Evolutionary conservation across 2,329 filamentous ascomycete species (phyloP), one percentile per base, ranked within the genome.

Genomic region (Clarireedia sp.): DNA sequence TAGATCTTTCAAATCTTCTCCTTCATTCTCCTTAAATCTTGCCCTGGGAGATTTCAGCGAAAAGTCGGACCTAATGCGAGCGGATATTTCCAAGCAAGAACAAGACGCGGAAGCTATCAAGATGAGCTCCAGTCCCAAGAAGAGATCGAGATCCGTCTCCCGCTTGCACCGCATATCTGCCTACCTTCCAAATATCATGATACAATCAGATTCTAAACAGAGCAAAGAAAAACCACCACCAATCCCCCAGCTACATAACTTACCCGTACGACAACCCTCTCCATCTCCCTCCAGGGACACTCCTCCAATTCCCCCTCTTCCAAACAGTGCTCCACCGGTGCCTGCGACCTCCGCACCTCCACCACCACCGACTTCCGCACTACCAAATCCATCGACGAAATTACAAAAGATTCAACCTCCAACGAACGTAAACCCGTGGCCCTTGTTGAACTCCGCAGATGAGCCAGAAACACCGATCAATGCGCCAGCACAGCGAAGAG

Each of bases 101-200:
- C 23, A 23, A 16, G 43, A 23, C 26, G 33, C 24, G 26, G 43
- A 33, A 54, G 43, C 37, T 21, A n/a, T 54, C 51, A 54, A 54
- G 51, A 54, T 54, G 51, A 54, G 51, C 44, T 48, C 51, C n/a
- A 48, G 51, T 54, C 19, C 51, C 10, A 48, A 54, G 23, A 23
- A 29, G n/a, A 54, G 51, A 41, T 29, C 51, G 44, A 54, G 17
- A 48, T 54, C 51, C 23, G 33, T 54, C 51, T 48, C 51, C 17
- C 51, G 51, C 51, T 53, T 53, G 51, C 51, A 48, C 7, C 51
- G 51, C 16, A 48, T 54, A 21, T 54, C 51, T 7, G 51, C 51
- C 12, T 54, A 48, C 40, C 14, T 54, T 23, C 51, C 51, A 48
- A 54, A 48, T 33, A 29, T 54, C 19, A 48, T 54, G 47, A 14